These are phyloP conservation scores for Kodamaea sagamina DNA, from an alignment of 805 yeast genomes.

Conservation along the genomic window DNA sequence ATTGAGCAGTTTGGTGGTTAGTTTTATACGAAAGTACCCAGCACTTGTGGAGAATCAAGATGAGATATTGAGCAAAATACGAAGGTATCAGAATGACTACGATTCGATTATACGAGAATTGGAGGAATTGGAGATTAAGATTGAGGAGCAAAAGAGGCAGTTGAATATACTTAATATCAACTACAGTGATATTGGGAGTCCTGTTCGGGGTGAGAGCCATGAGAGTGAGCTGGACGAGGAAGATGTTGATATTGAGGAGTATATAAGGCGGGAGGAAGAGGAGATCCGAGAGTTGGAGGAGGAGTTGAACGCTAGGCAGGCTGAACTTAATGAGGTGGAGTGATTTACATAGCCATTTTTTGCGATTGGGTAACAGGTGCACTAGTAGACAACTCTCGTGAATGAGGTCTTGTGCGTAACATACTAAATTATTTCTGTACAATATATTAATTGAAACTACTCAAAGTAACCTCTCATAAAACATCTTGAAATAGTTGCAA, in stretches of 20 bases:
- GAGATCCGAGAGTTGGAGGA: constrained; percentile 47
- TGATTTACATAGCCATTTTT: no score
- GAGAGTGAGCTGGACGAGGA: constrained; percentile 19
- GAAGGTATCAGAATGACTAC: constrained; percentile 43
- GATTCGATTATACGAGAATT: constrained; percentile 39
- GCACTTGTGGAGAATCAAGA: constrained; percentile 25
- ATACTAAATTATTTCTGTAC: no score
- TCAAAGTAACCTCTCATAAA: no score
- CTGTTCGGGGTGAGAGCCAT: constrained; percentile 10
- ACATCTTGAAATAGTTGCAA: no score
- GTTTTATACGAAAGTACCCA: constrained; percentile 31
- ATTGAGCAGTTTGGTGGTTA: constrained; percentile 44
- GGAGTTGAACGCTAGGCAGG: constrained; percentile 28
- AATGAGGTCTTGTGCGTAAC: no score
- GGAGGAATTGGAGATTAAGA: constrained; percentile 41
- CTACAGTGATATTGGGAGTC: constrained; percentile 22
- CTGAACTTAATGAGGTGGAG: neutral
- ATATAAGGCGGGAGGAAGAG: constrained; percentile 47
- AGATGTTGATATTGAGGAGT: constrained; percentile 35
- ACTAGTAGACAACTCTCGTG: no score
- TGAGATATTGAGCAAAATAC: constrained; percentile 28
- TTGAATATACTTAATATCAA: constrained; percentile 36
- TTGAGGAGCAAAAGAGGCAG: constrained; percentile 46
- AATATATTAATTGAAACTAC: no score
- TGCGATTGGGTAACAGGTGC: no score